Evolutionary conservation across 2,329 filamentous ascomycete genomes (phyloP).

Genomic region (Apiospora saccharicola): DNA sequence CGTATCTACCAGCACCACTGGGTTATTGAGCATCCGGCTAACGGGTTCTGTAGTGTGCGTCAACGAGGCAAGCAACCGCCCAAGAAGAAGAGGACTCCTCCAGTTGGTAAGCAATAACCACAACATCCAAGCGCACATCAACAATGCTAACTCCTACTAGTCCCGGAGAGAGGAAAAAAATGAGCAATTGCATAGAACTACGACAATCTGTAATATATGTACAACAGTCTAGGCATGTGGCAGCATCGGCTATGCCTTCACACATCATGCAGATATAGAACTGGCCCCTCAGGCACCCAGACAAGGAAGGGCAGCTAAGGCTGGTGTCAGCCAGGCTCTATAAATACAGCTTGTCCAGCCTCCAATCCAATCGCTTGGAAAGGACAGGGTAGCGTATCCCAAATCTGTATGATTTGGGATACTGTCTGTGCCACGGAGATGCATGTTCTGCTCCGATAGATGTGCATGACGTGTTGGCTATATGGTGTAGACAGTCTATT

Average conservation of each 20-base stretch:
- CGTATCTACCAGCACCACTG: constrained; percentile 36
- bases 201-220: constrained; percentile 30
- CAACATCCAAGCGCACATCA: not conserved
- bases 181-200: constrained; percentile 13
- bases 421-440: not conserved
- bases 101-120: constrained; percentile 31
- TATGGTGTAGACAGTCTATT: not conserved
- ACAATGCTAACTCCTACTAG: not conserved
- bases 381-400: not conserved
- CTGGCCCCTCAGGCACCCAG: not conserved
- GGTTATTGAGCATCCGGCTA: constrained; percentile 33
- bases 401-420: not conserved
- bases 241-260: not conserved
- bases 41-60: constrained; percentile 64
- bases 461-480: not conserved
- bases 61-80: constrained; percentile 85
- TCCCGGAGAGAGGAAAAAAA: constrained; percentile 25
- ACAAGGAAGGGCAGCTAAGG: not conserved
- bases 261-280: not conserved
- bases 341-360: not conserved
- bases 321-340: not conserved
- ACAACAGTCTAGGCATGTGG: constrained; percentile 31
- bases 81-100: constrained; percentile 78
- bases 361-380: not conserved
- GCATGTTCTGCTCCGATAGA: not conserved